Percentiles rank a stretch among this genome's conserved stretches.
These are phyloP conservation scores for Penicillium daleae DNA, from an alignment of 495 filamentous ascomycete genomes.

Conservation along the genomic window DNA sequence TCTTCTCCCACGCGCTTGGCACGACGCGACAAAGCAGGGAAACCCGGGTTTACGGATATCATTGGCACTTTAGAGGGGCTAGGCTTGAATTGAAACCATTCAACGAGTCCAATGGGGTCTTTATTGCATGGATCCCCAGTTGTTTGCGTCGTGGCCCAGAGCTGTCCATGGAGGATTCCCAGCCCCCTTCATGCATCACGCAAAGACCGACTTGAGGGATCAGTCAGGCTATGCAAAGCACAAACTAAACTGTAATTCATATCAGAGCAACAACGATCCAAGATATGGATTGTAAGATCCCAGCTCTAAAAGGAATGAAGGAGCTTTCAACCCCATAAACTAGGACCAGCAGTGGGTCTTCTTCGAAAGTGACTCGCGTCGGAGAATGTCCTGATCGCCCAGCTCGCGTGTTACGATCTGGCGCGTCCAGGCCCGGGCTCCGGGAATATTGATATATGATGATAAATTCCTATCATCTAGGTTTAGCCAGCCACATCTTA, in stretches of 20 bases:
- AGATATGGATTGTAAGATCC: slow-evolving; percentile 5
- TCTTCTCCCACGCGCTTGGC: slow-evolving; percentile 18
- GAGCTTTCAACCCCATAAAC: slow-evolving; percentile 18
- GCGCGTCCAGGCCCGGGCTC: background rate
- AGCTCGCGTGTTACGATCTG: slow-evolving; percentile 21
- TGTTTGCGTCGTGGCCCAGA: slow-evolving; percentile 2
- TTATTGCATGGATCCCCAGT: background rate
- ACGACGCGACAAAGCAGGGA: slow-evolving; percentile 30
- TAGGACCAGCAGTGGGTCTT: slow-evolving; percentile 22
- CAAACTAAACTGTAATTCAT: background rate
- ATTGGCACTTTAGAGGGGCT: slow-evolving; percentile 22
- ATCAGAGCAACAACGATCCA: background rate
- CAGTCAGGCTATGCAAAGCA: background rate
- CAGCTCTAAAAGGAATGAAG: slow-evolving; percentile 29
- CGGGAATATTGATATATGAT: background rate
- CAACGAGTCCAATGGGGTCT: background rate
- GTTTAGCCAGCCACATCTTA: slow-evolving; percentile 7
- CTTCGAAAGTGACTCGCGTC: slow-evolving; percentile 14
- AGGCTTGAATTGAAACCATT: background rate
- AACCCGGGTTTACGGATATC: slow-evolving; percentile 35
- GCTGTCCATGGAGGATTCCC: background rate
- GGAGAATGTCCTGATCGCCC: slow-evolving; percentile 22
- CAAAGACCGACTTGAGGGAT: background rate
- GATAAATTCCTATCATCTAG: background rate
- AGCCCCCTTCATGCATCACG: background rate